Evolutionary conservation across 805 yeast species (phyloP).

Genomic region (Kuraishia ogatae): DNA sequence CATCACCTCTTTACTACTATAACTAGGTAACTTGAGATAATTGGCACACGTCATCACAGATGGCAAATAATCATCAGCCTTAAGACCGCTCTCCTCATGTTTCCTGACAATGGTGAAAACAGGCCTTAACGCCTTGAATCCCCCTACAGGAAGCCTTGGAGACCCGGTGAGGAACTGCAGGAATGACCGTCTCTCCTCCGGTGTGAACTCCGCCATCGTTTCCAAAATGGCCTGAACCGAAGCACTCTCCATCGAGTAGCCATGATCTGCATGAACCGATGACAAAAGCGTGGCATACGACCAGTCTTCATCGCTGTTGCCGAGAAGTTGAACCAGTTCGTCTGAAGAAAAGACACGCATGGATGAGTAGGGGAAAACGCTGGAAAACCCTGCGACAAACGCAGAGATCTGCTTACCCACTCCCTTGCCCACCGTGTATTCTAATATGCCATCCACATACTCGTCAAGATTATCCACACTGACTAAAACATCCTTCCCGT

Average conservation of each 20-base stretch:
- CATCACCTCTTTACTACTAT: conserved; percentile 57
- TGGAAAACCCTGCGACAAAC: conserved; percentile 74
- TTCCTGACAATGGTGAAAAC: conserved; percentile 82
- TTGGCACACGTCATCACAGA: conserved; percentile 99
- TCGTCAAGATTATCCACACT: conserved; percentile 42
- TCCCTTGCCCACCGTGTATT: conserved; percentile 54
- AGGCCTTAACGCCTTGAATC: conserved; percentile 77
- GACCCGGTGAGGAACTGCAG: conserved; percentile 88
- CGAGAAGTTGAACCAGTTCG: conserved; percentile 68
- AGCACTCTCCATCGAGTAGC: conserved; percentile 64
- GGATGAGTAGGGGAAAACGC: conserved; percentile 72
- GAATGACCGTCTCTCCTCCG: conserved; percentile 57
- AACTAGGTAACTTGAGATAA: conserved; percentile 82
- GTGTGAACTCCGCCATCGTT: conserved; percentile 46
- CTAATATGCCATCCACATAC: conserved; percentile 50
- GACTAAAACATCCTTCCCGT: conserved; percentile 47
- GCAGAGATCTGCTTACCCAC: conserved; percentile 54
- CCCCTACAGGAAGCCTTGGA: conserved; percentile 90
- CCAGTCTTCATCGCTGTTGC: conserved; percentile 87
- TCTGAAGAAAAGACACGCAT: conserved; percentile 61
- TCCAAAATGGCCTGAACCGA: conserved; percentile 54
- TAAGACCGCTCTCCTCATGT: conserved; percentile 59
- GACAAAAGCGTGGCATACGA: conserved; percentile 47
- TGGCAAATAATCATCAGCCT: conserved; percentile 77
- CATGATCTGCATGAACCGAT: conserved; percentile 80